Base-by-base conservation (phyloP, 768 basidiomycete species). In the Leccinellum luteum region DNA sequence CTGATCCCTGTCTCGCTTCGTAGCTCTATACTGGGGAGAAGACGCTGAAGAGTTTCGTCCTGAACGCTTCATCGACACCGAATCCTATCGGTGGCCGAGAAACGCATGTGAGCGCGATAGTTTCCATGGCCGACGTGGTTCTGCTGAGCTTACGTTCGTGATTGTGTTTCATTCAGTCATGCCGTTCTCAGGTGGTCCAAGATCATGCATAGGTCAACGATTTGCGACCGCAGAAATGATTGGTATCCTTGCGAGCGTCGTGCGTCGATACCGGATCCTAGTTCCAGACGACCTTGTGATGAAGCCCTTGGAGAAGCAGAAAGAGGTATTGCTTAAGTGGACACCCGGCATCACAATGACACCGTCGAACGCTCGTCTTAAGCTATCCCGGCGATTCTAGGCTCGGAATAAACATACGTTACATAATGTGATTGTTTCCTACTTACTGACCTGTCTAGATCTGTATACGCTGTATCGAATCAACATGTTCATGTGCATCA, bases 131-230 rank as follows among this genome's bases (percentile, higher is more conserved):
- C 6, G 28, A 28, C 28, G 6, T 7, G 6, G 28, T 6, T 7
- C 28, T 28, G 28, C 28, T 1, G 28, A 28, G 28, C 28, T 28
- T 7, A 28, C 28, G 28, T 6, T 28, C 28, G 5, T 28, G 28
- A 28, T 43, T 10, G 4, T 30, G 23, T n/a, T 32, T 47, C 27
- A 14, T 5, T n/a, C 41, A 78, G 79, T 77, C 64, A 28, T 78
- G 31, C 74, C 78, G 0, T 83, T 83, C 64, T 76, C 78, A 7
- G 69, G 64, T 0, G 81, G 81, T 14, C 68, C 74, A 1, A 71
- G 80, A n/a, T 74, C 72, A 21, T 82, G 81, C 58, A 76, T 83
- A 35, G 82, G 81, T 0, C 77, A 80, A 56, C 75, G 78, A 3
- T 81, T 81, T 48, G 76, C 80, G 1, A 59, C 76, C 6, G 69